phyloP scores from a whole-genome alignment of 2,329 filamentous ascomycete species.

The Talaromyces sp. region DNA sequence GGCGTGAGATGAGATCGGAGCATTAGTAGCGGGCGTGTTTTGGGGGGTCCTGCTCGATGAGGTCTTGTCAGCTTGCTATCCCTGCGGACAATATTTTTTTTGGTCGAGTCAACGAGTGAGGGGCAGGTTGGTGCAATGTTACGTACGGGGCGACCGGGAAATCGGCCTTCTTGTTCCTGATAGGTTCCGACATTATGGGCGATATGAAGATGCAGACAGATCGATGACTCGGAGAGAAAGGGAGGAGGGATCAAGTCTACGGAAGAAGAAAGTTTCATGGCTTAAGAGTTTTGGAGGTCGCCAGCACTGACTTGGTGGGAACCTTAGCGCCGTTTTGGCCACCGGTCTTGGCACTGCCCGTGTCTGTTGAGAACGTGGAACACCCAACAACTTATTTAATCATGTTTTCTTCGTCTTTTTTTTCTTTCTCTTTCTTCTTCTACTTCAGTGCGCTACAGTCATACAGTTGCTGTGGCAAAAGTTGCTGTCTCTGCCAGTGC shows the following conservation, averaged over 20 bases:
- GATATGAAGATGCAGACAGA: neutral
- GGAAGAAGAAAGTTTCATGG: slow-evolving; percentile 34
- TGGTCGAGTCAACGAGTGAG: slow-evolving; percentile 7
- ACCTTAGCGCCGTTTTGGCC: slow-evolving; percentile 35
- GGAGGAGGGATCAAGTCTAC: slow-evolving; percentile 9
- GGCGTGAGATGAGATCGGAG: slow-evolving; percentile 94
- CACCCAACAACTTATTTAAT: slow-evolving; percentile 11
- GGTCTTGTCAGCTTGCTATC: slow-evolving; percentile 13
- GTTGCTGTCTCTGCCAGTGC: neutral
- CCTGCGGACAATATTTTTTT: neutral
- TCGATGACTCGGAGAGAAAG: slow-evolving; percentile 9
- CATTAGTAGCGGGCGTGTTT: slow-evolving; percentile 93
- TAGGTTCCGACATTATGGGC: slow-evolving; percentile 58
- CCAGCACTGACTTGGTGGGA: slow-evolving; percentile 34
- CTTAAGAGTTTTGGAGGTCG: slow-evolving; percentile 27
- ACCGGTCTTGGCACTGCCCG: slow-evolving; percentile 35
- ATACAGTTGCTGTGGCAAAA: neutral
- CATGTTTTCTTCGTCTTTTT: slow-evolving; percentile 1
- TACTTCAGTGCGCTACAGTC: neutral
- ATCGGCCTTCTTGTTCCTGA: slow-evolving; percentile 61
- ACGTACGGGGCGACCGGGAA: slow-evolving; percentile 60
- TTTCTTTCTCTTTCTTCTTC: neutral
- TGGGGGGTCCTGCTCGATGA: slow-evolving; percentile 72
- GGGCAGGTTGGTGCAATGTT: slow-evolving; percentile 4
- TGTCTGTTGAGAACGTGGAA: slow-evolving; percentile 26